Percentiles rank a stretch among this genome's conserved stretches.
Evolutionary conservation across 2,329 filamentous ascomycete species (phyloP).

Genomic region (Xylariaceae sp.): DNA sequence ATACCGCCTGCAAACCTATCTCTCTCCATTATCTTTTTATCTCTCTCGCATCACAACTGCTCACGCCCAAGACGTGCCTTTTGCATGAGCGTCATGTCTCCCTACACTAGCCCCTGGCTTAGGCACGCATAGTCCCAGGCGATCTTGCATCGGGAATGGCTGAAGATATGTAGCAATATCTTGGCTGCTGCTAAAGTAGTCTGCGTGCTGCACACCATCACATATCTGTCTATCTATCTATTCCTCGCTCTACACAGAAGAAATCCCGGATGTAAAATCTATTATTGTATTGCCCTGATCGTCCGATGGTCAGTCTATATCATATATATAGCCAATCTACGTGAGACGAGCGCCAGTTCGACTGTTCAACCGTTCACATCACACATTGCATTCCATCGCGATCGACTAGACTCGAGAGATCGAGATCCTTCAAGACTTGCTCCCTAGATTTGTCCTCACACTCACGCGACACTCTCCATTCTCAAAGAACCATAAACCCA

Average conservation of each 20-base stretch:
- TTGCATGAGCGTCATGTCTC: background rate
- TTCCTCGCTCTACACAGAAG: background rate
- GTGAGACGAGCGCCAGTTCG: too few relatives aligned
- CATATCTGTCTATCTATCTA: background rate
- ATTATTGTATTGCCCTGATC: too few relatives aligned
- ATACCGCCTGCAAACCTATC: background rate
- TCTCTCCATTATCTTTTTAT: background rate
- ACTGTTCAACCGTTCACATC: too few relatives aligned
- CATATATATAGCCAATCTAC: too few relatives aligned
- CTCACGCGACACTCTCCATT: background rate
- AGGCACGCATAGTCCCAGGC: background rate
- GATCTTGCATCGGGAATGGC: background rate
- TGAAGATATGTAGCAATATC: background rate
- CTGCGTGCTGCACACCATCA: background rate
- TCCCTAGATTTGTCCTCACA: background rate
- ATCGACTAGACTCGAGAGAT: background rate
- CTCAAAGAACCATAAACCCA: background rate
- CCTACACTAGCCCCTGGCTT: background rate
- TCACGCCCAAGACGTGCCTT: too few relatives aligned
- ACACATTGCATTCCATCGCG: too few relatives aligned
- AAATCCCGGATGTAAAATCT: too few relatives aligned
- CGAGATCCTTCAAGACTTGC: background rate
- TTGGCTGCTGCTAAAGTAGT: background rate
- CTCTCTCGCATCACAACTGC: background rate
- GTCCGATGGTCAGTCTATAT: too few relatives aligned